phyloP scores from a whole-genome alignment of 164 flowering plant species.

The Liriodendron chinense region DNA sequence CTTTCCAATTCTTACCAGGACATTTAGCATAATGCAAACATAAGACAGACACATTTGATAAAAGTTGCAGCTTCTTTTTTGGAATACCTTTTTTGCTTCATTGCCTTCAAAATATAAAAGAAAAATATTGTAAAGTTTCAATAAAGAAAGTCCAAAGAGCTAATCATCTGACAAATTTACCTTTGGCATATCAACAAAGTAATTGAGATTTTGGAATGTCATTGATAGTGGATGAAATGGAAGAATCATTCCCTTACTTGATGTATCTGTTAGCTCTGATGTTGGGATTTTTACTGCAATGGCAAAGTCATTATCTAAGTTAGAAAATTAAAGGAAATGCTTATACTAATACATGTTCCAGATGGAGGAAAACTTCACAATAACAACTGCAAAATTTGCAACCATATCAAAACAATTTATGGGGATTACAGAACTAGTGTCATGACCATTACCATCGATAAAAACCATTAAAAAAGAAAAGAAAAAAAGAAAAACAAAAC shows the following conservation, averaged over 20 bases:
- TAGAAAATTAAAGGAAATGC: background rate
- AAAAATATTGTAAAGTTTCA: background rate
- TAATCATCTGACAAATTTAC: conserved; percentile 27
- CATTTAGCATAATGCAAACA: too few relatives aligned
- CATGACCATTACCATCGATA: conserved; percentile 14
- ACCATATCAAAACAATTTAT: background rate
- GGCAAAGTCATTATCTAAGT: background rate
- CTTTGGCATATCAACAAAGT: conserved; percentile 91
- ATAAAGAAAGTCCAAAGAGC: conserved; percentile 3
- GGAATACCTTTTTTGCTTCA: conserved; percentile 58
- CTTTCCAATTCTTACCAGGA: too few relatives aligned
- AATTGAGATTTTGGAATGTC: conserved; percentile 83
- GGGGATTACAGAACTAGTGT: background rate
- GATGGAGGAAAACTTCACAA: background rate
- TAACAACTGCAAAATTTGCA: background rate
- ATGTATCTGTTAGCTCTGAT: conserved; percentile 3
- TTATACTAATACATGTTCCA: background rate
- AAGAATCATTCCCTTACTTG: conserved; percentile 80
- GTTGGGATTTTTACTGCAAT: conserved; percentile 26
- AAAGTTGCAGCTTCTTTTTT: conserved; percentile 68
- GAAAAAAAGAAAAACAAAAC: background rate
- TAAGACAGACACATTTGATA: conserved; percentile 59
- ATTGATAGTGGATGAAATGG: conserved; percentile 80
- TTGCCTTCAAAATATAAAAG: conserved; percentile 44
- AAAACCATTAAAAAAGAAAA: too few relatives aligned